A percentile compares a stretch with the other conserved stretches of the same genome.
phyloP scores from a whole-genome alignment of 2,329 filamentous ascomycete species.

The Phoma herbarum region DNA sequence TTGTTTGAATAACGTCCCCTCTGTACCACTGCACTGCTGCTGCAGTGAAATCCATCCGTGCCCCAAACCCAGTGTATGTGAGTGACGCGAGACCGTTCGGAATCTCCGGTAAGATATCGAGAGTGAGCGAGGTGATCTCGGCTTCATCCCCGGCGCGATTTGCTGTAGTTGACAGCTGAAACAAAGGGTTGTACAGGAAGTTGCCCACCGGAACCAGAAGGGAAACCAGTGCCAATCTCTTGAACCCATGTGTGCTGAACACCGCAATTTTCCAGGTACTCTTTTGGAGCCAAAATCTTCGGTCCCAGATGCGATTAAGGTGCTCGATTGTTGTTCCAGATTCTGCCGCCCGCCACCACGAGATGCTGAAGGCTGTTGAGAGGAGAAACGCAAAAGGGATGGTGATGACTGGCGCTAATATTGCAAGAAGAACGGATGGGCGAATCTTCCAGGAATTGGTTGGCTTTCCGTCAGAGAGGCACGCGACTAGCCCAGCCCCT shows the following conservation, averaged over 20 bases:
- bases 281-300: constrained; percentile 7
- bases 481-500: constrained; percentile 8
- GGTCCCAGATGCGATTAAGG: constrained; percentile 14
- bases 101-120: constrained; percentile 10
- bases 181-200: constrained; percentile 11
- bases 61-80: constrained; percentile 1
- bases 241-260: constrained; percentile 8
- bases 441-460: constrained; percentile 4
- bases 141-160: constrained; percentile 5
- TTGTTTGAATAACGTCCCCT: constrained; percentile 3
- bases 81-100: constrained; percentile 7
- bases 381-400: not conserved
- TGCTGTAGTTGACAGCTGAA: constrained; percentile 9
- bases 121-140: constrained; percentile 1
- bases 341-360: constrained; percentile 11
- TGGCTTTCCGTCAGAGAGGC: constrained; percentile 10
- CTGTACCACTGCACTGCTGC: constrained; percentile 12
- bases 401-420: constrained; percentile 9
- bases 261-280: constrained; percentile 7
- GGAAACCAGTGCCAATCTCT: constrained; percentile 3
- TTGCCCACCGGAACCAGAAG: constrained; percentile 5
- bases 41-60: constrained; percentile 11
- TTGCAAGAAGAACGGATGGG: constrained; percentile 8
- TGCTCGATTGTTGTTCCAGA: constrained; percentile 11
- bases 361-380: constrained; percentile 6